A percentile compares a stretch with the other conserved stretches of the same genome.
These are phyloP conservation scores for Mycoemilia scoparia DNA, from an alignment of 192 early-diverging fungal species.

Conservation along the genomic window DNA sequence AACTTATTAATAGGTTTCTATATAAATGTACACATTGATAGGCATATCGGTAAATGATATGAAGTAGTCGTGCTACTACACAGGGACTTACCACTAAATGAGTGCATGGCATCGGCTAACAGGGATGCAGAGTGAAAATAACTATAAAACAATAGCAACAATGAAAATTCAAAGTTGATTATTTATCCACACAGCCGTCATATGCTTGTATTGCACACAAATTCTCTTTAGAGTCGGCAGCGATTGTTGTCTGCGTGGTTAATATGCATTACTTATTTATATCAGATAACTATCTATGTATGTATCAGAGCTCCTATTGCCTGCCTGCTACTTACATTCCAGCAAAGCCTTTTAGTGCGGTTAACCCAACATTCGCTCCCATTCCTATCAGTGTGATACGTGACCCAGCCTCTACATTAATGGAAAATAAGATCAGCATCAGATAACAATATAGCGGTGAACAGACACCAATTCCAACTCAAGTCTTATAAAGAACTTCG, in stretches of 20 bases:
- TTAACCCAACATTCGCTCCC: conserved; percentile 39
- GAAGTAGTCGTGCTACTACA: background rate
- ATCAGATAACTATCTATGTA: background rate
- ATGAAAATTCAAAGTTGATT: background rate
- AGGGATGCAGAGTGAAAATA: conserved; percentile 58
- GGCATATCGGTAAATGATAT: background rate
- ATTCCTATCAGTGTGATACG: conserved; percentile 51
- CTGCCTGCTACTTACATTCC: conserved; percentile 29
- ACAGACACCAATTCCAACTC: too few species aligned
- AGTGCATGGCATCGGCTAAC: conserved; percentile 65
- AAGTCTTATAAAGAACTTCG: too few species aligned
- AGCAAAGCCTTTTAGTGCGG: conserved; percentile 41
- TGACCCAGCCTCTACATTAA: conserved; percentile 41
- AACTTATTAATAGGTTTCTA: background rate
- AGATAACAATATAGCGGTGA: too few species aligned
- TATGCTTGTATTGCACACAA: too few species aligned
- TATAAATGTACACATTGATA: background rate
- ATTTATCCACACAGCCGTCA: too few species aligned
- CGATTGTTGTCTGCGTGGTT: too few species aligned
- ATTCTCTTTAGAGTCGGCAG: too few species aligned
- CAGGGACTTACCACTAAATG: conserved; percentile 36
- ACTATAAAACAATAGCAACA: too few species aligned
- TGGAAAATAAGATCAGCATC: too few species aligned
- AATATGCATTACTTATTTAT: too few species aligned
- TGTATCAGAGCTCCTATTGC: background rate